These are phyloP conservation scores for Chytriomyces sp. DNA, from an alignment of 192 early-diverging fungal species.

Conservation along the genomic window DNA sequence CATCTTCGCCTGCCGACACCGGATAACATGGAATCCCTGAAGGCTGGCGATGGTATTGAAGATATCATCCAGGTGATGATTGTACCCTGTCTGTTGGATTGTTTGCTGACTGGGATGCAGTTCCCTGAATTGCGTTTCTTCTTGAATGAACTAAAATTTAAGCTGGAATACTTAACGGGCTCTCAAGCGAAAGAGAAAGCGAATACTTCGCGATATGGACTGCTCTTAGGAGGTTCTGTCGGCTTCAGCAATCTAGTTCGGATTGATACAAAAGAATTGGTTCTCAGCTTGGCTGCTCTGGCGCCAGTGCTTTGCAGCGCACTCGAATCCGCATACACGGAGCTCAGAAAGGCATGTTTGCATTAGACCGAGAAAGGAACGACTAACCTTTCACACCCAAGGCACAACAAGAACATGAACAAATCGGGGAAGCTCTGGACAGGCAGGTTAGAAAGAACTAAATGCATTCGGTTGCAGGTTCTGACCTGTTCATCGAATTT, in stretches of 20 bases:
- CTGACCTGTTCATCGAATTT: neutral
- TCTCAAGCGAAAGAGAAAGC: neutral
- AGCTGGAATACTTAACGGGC: slow-evolving; percentile 16
- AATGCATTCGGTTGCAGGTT: neutral
- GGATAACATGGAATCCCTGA: neutral
- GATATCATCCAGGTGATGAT: neutral
- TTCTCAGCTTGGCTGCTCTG: neutral
- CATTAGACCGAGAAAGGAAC: too few species aligned
- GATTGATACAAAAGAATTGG: neutral
- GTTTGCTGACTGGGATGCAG: neutral
- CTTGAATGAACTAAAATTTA: slow-evolving; percentile 17
- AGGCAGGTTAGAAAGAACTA: neutral
- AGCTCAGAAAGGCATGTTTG: slow-evolving; percentile 2
- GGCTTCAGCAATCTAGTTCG: slow-evolving; percentile 1
- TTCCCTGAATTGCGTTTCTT: slow-evolving; percentile 20
- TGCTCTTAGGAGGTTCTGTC: slow-evolving; percentile 24
- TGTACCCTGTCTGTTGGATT: neutral
- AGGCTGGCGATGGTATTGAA: neutral
- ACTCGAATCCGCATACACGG: slow-evolving; percentile 2
- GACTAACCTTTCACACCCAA: too few species aligned
- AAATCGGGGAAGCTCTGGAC: neutral
- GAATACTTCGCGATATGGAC: neutral
- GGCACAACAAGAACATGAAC: too few species aligned
- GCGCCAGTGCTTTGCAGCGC: slow-evolving; percentile 11
- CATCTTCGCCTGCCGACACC: slow-evolving; percentile 3